Conservation (phyloP, 805 yeast genomes). For the Ogataea ganodermae region DNA sequence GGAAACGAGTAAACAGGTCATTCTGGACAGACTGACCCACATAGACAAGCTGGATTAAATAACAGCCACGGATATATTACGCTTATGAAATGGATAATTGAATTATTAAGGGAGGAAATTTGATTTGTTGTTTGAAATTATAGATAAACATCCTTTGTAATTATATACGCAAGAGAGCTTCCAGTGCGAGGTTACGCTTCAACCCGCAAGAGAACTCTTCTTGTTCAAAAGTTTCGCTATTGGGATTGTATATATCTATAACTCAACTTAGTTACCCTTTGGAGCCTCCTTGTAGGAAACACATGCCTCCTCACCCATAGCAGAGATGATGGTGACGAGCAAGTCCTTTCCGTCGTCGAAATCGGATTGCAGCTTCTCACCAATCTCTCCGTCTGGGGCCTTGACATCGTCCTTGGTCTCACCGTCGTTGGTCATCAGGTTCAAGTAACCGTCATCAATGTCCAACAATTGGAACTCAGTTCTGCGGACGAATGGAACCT, state of each 20-base stretch:
- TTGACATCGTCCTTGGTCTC: constrained; percentile 99
- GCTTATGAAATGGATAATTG: neutral
- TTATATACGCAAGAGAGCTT: constrained; percentile 15
- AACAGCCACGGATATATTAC: no score
- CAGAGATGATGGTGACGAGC: constrained; percentile 92
- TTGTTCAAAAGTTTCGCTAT: constrained; percentile 6
- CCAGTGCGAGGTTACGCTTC: constrained; percentile 6
- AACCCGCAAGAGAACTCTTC: constrained; percentile 2
- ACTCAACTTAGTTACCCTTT: constrained; percentile 44
- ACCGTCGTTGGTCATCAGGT: constrained; percentile 96
- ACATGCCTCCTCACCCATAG: constrained; percentile 99
- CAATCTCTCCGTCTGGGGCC: constrained; percentile 97
- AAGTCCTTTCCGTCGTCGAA: constrained; percentile 98
- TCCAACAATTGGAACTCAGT: constrained; percentile 95
- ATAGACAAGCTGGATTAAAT: constrained; percentile 61
- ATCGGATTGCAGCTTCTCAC: constrained; percentile 87
- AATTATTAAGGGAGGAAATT: neutral
- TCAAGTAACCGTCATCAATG: constrained; percentile 97
- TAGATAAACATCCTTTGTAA: constrained; percentile 22
- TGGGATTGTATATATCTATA: constrained; percentile 12
- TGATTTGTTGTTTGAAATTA: neutral
- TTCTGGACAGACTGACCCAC: constrained; percentile 63
- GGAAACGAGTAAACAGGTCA: constrained; percentile 72
- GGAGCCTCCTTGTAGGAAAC: constrained; percentile 99
- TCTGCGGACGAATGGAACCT: constrained; percentile 97